Percentiles rank a stretch among this genome's conserved stretches.
These are phyloP conservation scores for Picochlorum sp. DNA, from an alignment of 139 green algal genomes.

Conservation along the genomic window DNA sequence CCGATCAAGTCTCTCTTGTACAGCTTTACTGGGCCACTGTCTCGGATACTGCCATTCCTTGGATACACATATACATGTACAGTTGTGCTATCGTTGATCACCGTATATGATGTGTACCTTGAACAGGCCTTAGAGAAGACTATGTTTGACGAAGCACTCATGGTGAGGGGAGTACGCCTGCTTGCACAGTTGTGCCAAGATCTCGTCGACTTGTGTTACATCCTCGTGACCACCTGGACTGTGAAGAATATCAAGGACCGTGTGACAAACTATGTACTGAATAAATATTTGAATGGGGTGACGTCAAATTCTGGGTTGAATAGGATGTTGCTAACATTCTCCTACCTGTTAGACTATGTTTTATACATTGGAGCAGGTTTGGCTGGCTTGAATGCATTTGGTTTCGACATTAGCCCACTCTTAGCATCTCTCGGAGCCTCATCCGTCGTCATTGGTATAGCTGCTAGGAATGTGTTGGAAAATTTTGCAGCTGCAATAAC, in stretches of 20 bases:
- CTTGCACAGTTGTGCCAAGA: conserved; percentile 8
- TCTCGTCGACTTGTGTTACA: conserved; percentile 9
- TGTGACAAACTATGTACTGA: not conserved
- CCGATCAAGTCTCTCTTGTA: too few relatives aligned
- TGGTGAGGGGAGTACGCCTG: not conserved
- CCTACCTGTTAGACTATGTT: conserved; percentile 3
- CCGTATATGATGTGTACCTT: too few relatives aligned
- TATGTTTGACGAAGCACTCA: not conserved
- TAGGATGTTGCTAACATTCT: conserved; percentile 6
- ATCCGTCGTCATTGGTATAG: conserved; percentile 20
- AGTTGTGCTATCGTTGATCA: too few relatives aligned
- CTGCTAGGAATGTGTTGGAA: conserved; percentile 6
- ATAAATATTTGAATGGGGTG: not conserved
- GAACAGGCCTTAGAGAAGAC: too few relatives aligned
- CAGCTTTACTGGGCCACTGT: too few relatives aligned
- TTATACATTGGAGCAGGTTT: not conserved
- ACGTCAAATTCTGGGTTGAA: not conserved
- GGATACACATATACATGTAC: too few relatives aligned
- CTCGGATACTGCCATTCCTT: too few relatives aligned
- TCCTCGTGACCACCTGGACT: conserved; percentile 13
- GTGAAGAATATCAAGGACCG: conserved; percentile 14
- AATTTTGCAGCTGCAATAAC: conserved; percentile 17
- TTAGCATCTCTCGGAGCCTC: conserved; percentile 17
- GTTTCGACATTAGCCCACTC: conserved; percentile 21
- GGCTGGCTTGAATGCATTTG: conserved; percentile 3